These are phyloP conservation scores for Skeletonema grethae DNA, from an alignment of 108 stramenopile species.

Conservation along the genomic window DNA sequence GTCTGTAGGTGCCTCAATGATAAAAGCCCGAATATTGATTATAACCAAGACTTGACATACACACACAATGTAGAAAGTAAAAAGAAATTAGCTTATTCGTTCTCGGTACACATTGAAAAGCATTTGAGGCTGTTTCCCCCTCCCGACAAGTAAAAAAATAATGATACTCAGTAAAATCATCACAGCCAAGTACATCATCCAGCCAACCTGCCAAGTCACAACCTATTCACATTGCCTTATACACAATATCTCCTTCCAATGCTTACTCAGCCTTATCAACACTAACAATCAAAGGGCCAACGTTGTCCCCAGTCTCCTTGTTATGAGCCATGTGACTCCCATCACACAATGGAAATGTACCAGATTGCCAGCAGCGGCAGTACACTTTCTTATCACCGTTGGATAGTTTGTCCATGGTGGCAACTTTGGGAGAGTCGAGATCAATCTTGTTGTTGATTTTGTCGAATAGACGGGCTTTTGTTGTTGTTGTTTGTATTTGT, in stretches of 20 bases:
- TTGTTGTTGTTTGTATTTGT: background rate
- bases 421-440: slow-evolving; percentile 70
- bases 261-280: slow-evolving; percentile 42
- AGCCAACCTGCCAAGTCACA: no score
- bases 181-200: no score
- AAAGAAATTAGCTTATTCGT: no score
- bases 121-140: no score
- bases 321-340: slow-evolving; percentile 84
- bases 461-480: slow-evolving; percentile 32
- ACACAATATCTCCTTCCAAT: background rate
- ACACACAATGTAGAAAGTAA: no score
- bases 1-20: no score
- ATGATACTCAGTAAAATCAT: no score
- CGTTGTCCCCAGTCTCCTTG: slow-evolving; percentile 86
- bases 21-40: no score
- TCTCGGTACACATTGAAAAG: no score
- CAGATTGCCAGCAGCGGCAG: slow-evolving; percentile 89
- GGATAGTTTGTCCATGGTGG: slow-evolving; percentile 50
- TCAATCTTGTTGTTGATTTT: slow-evolving; percentile 72
- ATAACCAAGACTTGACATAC: no score
- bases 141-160: no score
- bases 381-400: slow-evolving; percentile 78
- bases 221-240: background rate
- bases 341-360: slow-evolving; percentile 87
- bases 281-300: slow-evolving; percentile 90